Evolutionary conservation across 2,329 filamentous ascomycete genomes (phyloP).

Genomic region (Fusarium falciforme): DNA sequence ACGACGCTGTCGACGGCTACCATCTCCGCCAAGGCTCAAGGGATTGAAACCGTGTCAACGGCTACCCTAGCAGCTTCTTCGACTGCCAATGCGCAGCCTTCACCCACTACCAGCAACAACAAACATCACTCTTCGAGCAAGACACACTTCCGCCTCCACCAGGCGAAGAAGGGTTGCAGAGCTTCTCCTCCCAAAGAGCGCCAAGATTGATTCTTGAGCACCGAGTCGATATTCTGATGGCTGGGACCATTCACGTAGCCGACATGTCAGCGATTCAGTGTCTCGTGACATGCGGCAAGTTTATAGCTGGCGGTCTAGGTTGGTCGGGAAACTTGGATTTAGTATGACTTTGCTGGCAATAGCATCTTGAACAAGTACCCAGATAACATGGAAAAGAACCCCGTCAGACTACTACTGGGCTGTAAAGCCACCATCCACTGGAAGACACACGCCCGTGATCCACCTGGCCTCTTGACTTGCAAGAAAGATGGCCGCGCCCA

Average conservation of each 20-base stretch:
- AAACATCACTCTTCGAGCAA: not conserved
- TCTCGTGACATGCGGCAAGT: not conserved
- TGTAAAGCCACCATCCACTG: conserved; percentile 55
- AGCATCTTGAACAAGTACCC: not conserved
- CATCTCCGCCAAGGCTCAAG: not conserved
- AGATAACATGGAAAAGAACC: not conserved
- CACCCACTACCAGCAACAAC: not conserved
- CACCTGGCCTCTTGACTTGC: conserved; percentile 53
- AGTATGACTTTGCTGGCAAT: not conserved
- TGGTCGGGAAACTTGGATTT: not conserved
- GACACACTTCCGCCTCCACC: not conserved
- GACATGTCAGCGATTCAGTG: not conserved
- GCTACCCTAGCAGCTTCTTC: not conserved
- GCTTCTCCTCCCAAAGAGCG: not conserved
- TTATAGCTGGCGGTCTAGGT: not conserved
- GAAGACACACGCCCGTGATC: conserved; percentile 54
- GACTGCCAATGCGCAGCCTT: not conserved
- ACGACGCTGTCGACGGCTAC: not conserved
- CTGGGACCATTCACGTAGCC: not conserved
- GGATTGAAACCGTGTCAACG: not conserved
- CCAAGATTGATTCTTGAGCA: not conserved
- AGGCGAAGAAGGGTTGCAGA: not conserved
- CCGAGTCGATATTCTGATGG: not conserved
- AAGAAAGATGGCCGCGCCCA: conserved; percentile 52
- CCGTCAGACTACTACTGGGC: conserved; percentile 33